Conservation (phyloP, 257 asterid species). For the Eustoma russellianum region DNA sequence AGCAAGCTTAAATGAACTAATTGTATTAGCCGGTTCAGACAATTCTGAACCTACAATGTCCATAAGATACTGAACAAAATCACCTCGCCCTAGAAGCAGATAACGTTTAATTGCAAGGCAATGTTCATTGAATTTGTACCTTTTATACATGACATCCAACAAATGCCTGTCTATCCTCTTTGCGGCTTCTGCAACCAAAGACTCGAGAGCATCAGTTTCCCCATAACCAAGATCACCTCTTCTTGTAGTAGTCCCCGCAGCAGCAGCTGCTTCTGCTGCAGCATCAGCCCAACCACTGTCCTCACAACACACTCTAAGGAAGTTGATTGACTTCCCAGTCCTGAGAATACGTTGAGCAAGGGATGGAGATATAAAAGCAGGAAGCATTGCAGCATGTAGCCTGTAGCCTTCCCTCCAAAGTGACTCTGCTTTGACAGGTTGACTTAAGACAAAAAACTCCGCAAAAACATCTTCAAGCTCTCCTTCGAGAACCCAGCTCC, state of each 20-base stretch:
- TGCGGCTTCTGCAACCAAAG: conserved; percentile 85
- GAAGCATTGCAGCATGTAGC: conserved; percentile 87
- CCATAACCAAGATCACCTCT: conserved; percentile 93
- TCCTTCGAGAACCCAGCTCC: conserved; percentile 99
- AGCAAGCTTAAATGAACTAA: conserved; percentile 92
- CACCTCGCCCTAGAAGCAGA: conserved; percentile 97
- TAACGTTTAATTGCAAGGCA: conserved; percentile 96
- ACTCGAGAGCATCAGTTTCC: conserved; percentile 94
- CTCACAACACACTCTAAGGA: conserved; percentile 95
- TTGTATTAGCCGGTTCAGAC: conserved; percentile 92
- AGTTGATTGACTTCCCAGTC: conserved; percentile 95
- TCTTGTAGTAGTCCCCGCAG: conserved; percentile 87
- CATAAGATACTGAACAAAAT: conserved; percentile 96
- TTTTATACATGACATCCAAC: conserved; percentile 72
- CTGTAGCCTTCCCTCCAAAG: conserved; percentile 98
- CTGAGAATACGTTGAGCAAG: conserved; percentile 90
- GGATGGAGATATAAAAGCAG: conserved; percentile 77
- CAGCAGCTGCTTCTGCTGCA: conserved; percentile 84
- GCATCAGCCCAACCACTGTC: conserved; percentile 98
- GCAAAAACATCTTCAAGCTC: conserved; percentile 93
- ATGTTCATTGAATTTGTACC: conserved; percentile 86
- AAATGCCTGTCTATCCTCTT: conserved; percentile 85
- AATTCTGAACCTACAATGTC: conserved; percentile 91
- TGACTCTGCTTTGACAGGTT: conserved; percentile 91
- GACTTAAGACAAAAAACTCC: conserved; percentile 85